Evolutionary conservation across 306 rosid species (phyloP), one percentile per base, ranked within the genome.

Genomic region (Prunus fruticosa): DNA sequence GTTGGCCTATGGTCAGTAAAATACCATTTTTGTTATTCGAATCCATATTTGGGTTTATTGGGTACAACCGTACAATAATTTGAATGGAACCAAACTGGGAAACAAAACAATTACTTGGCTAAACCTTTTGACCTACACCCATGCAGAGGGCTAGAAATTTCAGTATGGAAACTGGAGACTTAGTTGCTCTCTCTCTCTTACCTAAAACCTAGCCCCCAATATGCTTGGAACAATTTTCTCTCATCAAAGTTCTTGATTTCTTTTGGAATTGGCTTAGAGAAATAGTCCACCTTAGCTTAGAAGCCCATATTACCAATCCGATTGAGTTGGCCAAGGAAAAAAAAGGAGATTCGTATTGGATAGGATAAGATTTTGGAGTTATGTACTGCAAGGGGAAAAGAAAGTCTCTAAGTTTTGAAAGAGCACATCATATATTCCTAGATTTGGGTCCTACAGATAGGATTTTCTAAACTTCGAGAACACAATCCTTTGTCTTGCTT

Each of bases 401-500:
- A 38, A 38, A 38, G 43, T 38, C 43, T 38, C 41, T 38, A 7
- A 38, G 22, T 53, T 53, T 5, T 6, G 8, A 19, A 53, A 53
- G 58, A 53, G 58, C 58, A 19, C 20, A 53, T 53, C 58, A 53
- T 53, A 53, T n/a, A 16, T 38, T 38, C 53, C 25, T 70, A 11
- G 7, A 30, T 50, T 28, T 69, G 5, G 46, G 22, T 34, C 57
- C 50, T 51, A 23, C 38, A 23, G 15, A 8, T 11, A 23, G 6
- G 56, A 27, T 23, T 10, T 70, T 50, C 45, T 34, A 53, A 71
- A 53, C 20, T 11, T 11, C 20, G 15, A 28, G 22, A 51, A 12
- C 45, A 43, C 22, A 12, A 32, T 71, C 64, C 25, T 38, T 22
- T 81, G 60, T 46, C 45, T 58, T 67, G 79, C 43, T 66, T 28